Evolutionary conservation across 441 rosid species (phyloP).

Genomic region (Corymbia calophylla): DNA sequence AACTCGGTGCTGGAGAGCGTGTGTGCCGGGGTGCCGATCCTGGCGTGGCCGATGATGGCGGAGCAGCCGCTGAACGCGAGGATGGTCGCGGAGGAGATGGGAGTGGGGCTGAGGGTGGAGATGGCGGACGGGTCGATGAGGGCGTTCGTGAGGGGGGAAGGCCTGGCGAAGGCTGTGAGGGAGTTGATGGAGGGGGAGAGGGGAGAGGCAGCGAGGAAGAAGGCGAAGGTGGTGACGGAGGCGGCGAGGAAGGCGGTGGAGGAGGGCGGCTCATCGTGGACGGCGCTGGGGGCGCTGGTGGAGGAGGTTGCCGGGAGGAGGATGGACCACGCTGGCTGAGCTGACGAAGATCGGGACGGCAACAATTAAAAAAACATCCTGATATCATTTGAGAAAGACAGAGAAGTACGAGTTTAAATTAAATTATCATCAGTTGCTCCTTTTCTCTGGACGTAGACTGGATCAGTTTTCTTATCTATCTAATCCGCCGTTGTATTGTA

Average conservation of each 20-base stretch:
- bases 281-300: conserved; percentile 28
- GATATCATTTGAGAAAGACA: neutral
- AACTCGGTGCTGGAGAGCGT: conserved; percentile 64
- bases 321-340: neutral
- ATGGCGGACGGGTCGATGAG: conserved; percentile 23
- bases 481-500: neutral
- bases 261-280: conserved; percentile 63
- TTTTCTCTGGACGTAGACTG: neutral
- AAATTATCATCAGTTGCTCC: neutral
- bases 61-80: conserved; percentile 60
- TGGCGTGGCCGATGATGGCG: conserved; percentile 78
- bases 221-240: conserved; percentile 24
- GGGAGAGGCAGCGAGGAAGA: conserved; percentile 35
- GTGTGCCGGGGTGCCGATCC: conserved; percentile 55
- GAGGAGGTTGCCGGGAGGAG: neutral
- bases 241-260: conserved; percentile 43
- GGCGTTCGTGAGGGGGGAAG: conserved; percentile 45
- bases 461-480: neutral
- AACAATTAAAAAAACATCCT: neutral
- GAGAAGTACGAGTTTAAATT: neutral
- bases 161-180: conserved; percentile 30
- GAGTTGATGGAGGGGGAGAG: conserved; percentile 58
- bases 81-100: conserved; percentile 63
- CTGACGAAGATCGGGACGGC: neutral
- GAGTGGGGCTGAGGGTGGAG: conserved; percentile 48